Conservation (phyloP, 169 alveolate species). For the Plasmodium relictum region DNA sequence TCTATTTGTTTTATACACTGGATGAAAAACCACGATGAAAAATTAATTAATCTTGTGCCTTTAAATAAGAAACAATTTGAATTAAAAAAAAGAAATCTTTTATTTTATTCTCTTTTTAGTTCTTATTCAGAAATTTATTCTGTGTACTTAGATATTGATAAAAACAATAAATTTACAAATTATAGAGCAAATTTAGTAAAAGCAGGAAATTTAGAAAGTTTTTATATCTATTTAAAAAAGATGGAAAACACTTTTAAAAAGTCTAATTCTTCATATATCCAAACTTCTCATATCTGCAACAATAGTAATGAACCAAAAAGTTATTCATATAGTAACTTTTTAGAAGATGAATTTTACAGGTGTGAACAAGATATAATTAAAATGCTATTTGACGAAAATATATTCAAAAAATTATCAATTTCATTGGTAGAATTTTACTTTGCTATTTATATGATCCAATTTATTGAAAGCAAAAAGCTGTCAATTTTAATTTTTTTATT, state of each 20-base stretch:
- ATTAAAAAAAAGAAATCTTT: constrained; percentile 61
- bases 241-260: not conserved
- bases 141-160: not conserved
- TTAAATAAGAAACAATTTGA: constrained; percentile 63
- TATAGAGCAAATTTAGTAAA: not conserved
- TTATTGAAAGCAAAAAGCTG: constrained; percentile 70
- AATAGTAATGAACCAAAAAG: not conserved
- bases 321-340: constrained; percentile 4
- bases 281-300: not conserved
- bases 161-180: constrained; percentile 12
- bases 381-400: constrained; percentile 58
- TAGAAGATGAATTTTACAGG: constrained; percentile 60
- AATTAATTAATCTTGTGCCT: constrained; percentile 30
- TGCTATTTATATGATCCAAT: constrained; percentile 76
- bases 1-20: constrained; percentile 75
- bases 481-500: constrained; percentile 59
- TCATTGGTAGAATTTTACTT: constrained; percentile 59
- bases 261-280: not conserved
- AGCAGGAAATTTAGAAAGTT: constrained; percentile 30
- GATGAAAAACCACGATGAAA: constrained; percentile 74
- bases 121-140: constrained; percentile 62
- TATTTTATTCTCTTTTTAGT: constrained; percentile 70
- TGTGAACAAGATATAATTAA: constrained; percentile 60
- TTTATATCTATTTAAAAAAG: not conserved
- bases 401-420: constrained; percentile 68